Evolutionary conservation across 2,329 filamentous ascomycete species (phyloP).

Genomic region (Penicillium frequentans): DNA sequence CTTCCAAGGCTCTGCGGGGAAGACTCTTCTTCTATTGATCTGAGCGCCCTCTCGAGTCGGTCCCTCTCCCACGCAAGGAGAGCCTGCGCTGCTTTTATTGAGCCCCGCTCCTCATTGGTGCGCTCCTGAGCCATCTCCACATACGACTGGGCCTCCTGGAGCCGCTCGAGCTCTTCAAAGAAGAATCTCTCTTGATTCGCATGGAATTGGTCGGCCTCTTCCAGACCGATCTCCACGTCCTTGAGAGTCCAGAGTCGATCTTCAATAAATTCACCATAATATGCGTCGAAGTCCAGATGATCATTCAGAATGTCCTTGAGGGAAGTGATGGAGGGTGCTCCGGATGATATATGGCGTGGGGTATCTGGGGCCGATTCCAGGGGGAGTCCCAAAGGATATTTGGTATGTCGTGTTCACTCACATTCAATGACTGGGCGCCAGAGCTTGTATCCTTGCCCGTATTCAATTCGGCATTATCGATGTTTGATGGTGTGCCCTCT

Average conservation of each 20-base stretch:
- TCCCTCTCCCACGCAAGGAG: too few species aligned
- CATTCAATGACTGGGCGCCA: constrained; percentile 9
- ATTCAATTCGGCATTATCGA: constrained; percentile 4
- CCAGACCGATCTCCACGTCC: not conserved
- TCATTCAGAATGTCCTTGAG: not conserved
- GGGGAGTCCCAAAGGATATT: not conserved
- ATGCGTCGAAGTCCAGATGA: not conserved
- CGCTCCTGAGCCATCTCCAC: not conserved
- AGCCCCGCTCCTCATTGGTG: not conserved
- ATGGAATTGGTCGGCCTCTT: not conserved
- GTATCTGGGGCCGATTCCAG: not conserved
- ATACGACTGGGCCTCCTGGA: not conserved
- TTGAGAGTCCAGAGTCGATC: not conserved
- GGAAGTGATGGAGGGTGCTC: not conserved
- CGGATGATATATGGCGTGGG: not conserved
- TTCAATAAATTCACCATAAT: not conserved
- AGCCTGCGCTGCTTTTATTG: too few species aligned
- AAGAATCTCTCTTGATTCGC: not conserved
- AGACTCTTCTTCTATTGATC: too few species aligned
- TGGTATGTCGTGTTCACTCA: constrained; percentile 7
- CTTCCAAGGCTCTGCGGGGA: too few species aligned
- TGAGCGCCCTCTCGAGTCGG: too few species aligned
- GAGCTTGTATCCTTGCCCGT: constrained; percentile 7
- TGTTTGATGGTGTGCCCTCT: constrained; percentile 35
- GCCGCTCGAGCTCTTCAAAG: not conserved